Conservation (phyloP, 495 filamentous ascomycete species). For the Aspergillus campestris region DNA sequence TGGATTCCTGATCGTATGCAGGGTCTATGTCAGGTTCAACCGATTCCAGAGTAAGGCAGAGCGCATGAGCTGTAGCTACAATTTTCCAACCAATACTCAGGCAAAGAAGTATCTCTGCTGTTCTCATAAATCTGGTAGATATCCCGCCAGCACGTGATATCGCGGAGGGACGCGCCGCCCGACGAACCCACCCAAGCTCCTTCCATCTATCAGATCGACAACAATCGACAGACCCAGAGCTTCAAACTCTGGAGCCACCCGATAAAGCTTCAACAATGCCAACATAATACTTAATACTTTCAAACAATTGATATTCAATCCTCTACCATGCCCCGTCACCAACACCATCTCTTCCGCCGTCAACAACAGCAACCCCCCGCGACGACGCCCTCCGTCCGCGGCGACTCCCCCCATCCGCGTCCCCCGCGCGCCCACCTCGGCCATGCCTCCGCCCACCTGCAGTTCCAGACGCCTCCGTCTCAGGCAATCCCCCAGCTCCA, state of each 20-base stretch:
- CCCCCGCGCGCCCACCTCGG: conserved; percentile 4
- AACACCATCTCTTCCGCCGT: conserved; percentile 12
- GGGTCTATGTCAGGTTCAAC: too few species aligned
- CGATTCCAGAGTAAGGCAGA: too few species aligned
- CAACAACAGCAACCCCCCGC: conserved; percentile 9
- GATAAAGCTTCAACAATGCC: not conserved
- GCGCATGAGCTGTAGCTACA: not conserved
- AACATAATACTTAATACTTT: not conserved
- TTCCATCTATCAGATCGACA: not conserved
- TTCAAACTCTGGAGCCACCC: too few species aligned
- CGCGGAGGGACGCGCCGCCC: not conserved
- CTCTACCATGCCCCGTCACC: conserved; percentile 19
- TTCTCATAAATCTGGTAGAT: too few species aligned
- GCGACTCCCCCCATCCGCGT: conserved; percentile 7
- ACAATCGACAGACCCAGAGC: not conserved
- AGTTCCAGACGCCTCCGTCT: conserved; percentile 33
- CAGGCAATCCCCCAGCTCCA: conserved; percentile 25
- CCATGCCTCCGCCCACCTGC: conserved; percentile 10
- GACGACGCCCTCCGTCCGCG: conserved; percentile 1
- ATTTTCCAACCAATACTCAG: conserved; percentile 33
- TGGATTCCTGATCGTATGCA: too few species aligned
- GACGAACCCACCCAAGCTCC: not conserved
- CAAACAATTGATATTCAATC: not conserved
- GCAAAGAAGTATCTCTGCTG: not conserved
- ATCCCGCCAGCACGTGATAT: not conserved